Evolutionary conservation across 495 filamentous ascomycete genomes (phyloP).

Genomic region (Neurospora sp.): DNA sequence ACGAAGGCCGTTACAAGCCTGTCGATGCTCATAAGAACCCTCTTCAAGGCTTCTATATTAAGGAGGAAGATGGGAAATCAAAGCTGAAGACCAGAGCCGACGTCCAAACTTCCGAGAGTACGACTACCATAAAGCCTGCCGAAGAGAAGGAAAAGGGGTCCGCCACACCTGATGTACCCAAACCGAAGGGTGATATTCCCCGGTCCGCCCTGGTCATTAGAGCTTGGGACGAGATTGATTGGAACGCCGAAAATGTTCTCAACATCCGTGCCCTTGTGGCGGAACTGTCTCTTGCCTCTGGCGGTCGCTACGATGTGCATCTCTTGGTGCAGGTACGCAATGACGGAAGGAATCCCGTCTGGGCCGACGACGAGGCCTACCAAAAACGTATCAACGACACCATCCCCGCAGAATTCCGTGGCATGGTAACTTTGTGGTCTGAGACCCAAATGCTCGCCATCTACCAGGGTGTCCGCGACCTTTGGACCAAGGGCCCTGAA

Average conservation of each 20-base stretch:
- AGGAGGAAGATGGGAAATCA: slow-evolving; percentile 11
- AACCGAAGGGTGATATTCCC: slow-evolving; percentile 22
- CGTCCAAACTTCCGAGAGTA: slow-evolving; percentile 33
- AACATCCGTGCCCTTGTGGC: slow-evolving; percentile 65
- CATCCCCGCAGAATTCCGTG: slow-evolving; percentile 77
- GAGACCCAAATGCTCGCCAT: slow-evolving; percentile 82
- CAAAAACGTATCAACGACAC: slow-evolving; percentile 49
- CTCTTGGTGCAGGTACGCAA: slow-evolving; percentile 68
- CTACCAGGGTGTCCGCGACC: slow-evolving; percentile 74
- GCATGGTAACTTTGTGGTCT: slow-evolving; percentile 84
- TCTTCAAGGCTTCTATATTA: slow-evolving; percentile 33
- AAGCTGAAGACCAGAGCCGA: slow-evolving; percentile 3
- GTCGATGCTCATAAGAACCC: slow-evolving; percentile 25
- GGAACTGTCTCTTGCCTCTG: slow-evolving; percentile 65
- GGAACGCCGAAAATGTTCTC: slow-evolving; percentile 57
- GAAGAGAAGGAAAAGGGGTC: background rate
- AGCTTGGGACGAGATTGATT: slow-evolving; percentile 61
- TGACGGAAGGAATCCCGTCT: slow-evolving; percentile 53
- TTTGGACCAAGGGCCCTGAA: slow-evolving; percentile 49
- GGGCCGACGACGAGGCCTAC: slow-evolving; percentile 51
- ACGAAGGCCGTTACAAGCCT: slow-evolving; percentile 56
- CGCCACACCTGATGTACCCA: background rate
- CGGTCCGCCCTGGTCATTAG: slow-evolving; percentile 70
- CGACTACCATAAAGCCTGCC: background rate
- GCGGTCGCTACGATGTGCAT: slow-evolving; percentile 73